These are phyloP conservation scores for Buxus sempervirens DNA, from an alignment of 164 flowering plant species.

Conservation along the genomic window DNA sequence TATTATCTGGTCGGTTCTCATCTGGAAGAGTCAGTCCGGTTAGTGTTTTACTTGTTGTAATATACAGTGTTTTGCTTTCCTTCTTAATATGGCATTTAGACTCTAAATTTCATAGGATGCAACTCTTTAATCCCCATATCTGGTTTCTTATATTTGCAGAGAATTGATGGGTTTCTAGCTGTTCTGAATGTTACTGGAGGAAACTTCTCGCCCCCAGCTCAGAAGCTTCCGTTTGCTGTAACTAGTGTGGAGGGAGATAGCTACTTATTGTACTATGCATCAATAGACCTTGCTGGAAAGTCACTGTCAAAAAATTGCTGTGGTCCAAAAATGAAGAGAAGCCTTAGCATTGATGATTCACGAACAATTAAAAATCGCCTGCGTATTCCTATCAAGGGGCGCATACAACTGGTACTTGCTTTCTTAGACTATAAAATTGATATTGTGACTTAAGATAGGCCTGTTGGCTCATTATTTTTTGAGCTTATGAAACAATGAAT, in stretches of 20 bases:
- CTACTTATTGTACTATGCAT: conserved; percentile 72
- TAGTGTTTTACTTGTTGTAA: conserved; percentile 13
- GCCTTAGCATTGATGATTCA: conserved; percentile 47
- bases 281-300: conserved; percentile 62
- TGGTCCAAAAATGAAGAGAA: conserved; percentile 44
- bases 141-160: conserved; percentile 35
- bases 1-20: conserved; percentile 76
- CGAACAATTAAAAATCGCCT: conserved; percentile 43
- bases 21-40: conserved; percentile 66
- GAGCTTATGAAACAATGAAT: background rate
- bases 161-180: conserved; percentile 89
- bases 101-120: background rate
- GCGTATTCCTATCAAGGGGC: conserved; percentile 91
- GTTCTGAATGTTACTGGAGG: conserved; percentile 82
- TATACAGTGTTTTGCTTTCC: background rate
- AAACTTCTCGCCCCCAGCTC: conserved; percentile 74
- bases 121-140: background rate
- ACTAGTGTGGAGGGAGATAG: conserved; percentile 82
- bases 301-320: conserved; percentile 36
- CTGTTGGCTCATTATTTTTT: background rate
- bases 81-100: background rate
- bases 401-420: conserved; percentile 82
- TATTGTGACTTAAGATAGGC: conserved; percentile 23
- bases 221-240: conserved; percentile 87
- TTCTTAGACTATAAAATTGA: conserved; percentile 20